phyloP scores from a whole-genome alignment of 805 yeast species.

The Saturnispora diversa region DNA sequence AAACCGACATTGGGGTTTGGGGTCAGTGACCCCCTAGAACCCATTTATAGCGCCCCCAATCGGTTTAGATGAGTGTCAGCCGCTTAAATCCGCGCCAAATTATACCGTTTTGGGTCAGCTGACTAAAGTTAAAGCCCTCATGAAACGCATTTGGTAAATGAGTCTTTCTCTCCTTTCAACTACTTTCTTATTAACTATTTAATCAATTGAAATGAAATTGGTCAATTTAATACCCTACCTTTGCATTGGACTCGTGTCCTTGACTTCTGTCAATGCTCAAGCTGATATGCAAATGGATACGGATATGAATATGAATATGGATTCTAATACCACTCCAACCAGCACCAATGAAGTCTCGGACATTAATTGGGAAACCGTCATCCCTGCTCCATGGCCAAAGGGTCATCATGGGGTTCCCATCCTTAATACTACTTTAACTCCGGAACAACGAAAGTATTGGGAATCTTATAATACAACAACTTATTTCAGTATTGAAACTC shows the following conservation, averaged over 20 bases:
- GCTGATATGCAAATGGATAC: constrained; percentile 2
- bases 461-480: constrained; percentile 68
- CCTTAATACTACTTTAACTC: constrained; percentile 53
- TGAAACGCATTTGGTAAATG: no score
- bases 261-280: no score
- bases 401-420: constrained; percentile 70
- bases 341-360: not conserved
- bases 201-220: no score
- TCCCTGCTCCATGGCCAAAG: constrained; percentile 41
- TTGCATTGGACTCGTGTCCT: not conserved
- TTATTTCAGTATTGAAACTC: constrained; percentile 48
- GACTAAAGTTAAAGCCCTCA: no score
- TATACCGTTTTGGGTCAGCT: no score
- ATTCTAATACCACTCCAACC: not conserved
- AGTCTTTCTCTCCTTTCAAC: not conserved
- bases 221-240: no score
- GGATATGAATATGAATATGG: constrained; percentile 1
- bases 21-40: no score
- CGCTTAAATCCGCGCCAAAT: no score
- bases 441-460: constrained; percentile 75
- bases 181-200: not conserved
- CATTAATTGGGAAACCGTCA: constrained; percentile 11
- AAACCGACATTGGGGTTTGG: no score
- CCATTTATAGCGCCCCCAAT: no score
- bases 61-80: no score